Base-by-base conservation (phyloP, 2,329 filamentous ascomycete species). In the Beauveria australis region DNA sequence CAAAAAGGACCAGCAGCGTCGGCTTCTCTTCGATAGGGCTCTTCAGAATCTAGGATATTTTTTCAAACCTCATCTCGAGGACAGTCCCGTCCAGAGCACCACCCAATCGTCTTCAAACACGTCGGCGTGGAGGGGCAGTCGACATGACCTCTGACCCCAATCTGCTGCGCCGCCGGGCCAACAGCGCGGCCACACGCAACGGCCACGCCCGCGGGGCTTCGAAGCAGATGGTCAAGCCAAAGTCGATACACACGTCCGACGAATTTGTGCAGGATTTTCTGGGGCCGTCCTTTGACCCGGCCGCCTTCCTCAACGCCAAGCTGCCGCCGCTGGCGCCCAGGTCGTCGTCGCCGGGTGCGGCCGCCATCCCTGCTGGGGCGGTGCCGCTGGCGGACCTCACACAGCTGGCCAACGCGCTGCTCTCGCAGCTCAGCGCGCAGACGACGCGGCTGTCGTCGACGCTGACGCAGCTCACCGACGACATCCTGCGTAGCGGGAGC, bases 381-480 rank as follows among this genome's bases (percentile, higher is more conserved):
- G 81, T 87, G 5, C 80, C 89, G 3, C 79, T 96, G 52, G 78
- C 88, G n/a, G 87, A 93, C 63, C 76, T 96, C 56, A 92, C 91
- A 1, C 81, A 86, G 0, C 89, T 92, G 70, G 88, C 92, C 1
- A 92, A 97, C 73, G 81, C 86, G 3, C 81, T 95, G n/a, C 81
- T 97, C 52, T 90, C 92, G 1, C 89, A 93, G 69, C 84, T 97
- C 68, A 95, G 90, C 70, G 89, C 91, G 9, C 91, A 97, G 71
- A 96, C 92, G 1, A 88, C 91, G 19, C 84, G 92, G 51, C 78
- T 97, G 8, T 91, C 92, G 16, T 86, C 82, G 59, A 89, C 87
- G 51, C 81, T 99, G 61, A 96, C 92, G 37, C 88, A 93, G 69
- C 79, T 97, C 62, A 97, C 94, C 12, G 93, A 99, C 73, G 94